Evolutionary conservation across 2,329 filamentous ascomycete genomes (phyloP), one percentile per base, ranked within the genome.

Genomic region (Beauveria sp.): DNA sequence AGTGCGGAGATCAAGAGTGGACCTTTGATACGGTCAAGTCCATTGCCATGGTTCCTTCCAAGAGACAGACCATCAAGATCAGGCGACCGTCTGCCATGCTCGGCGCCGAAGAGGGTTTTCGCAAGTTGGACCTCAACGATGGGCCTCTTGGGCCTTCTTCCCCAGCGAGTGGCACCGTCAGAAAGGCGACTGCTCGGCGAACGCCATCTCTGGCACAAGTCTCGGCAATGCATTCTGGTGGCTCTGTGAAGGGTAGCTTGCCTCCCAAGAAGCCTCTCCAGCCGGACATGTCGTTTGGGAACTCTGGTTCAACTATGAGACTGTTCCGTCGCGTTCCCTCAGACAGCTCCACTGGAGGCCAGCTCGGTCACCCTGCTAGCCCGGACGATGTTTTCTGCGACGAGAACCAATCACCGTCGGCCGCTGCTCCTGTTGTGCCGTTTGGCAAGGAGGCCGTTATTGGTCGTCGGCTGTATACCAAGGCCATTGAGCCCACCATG

Each of bases 1-100:
- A 80, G 66, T 79, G 84, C 43, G 87, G 92, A 5, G 81, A 90
- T 18, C 91, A 96, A 65, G 92, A 90, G 65, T 97, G 93, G 93
- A 88, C 96, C 2, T 97, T 97, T 71, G 93, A 97, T 70, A 97
- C 93, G 0, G 86, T 97, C 70, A 94, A 90, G 73, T 91, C 89
- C 0, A 79, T 87, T 37, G 81, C 68, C 1, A 61, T 61, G 46
- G 22, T 18, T 40, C 72, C 71, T 3, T 80, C 84, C 4, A 83
- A 83, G 67, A 84, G 81, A 44, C 74, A 77, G 16, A 78, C 77
- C 0, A 75, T 80, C 59, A 82, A 78, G 68, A 68, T 62, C 53
- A 78, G 83, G 58, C 84, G 84, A 62, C 77, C 83, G 5, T 85
- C 83, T 0, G 80, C 82, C 6, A 79, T 84, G 43, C 79, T 82